Evolutionary conservation across 2,329 filamentous ascomycete species (phyloP).

Genomic region (Colletotrichum sojae): DNA sequence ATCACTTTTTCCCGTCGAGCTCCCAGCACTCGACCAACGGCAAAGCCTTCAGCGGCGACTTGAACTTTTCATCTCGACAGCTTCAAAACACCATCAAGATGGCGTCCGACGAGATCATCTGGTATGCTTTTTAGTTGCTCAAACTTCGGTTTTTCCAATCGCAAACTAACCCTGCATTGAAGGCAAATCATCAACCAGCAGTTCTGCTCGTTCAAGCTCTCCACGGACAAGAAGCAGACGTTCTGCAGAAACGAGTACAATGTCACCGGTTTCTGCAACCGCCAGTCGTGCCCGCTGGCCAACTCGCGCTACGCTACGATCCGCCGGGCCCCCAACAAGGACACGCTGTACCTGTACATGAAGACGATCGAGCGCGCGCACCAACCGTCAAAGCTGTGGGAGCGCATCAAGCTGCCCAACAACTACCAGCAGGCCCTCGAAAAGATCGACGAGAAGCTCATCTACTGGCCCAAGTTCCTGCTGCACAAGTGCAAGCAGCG

Average conservation of each 20-base stretch:
- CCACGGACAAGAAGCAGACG: conserved; percentile 86
- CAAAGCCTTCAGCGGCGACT: conserved; percentile 14
- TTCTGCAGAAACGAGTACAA: conserved; percentile 98
- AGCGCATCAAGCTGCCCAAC: conserved; percentile 88
- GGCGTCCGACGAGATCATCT: conserved; percentile 96
- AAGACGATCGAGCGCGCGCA: conserved; percentile 93
- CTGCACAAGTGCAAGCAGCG: conserved; percentile 97
- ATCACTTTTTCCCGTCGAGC: conserved; percentile 35
- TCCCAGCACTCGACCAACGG: conserved; percentile 30
- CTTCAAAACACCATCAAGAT: conserved; percentile 61
- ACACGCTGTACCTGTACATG: conserved; percentile 94
- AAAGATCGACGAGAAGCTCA: conserved; percentile 86
- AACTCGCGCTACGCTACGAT: conserved; percentile 96
- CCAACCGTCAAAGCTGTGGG: conserved; percentile 93
- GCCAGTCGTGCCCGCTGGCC: conserved; percentile 90
- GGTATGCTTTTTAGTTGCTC: conserved; percentile 51
- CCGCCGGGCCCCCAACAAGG: conserved; percentile 84
- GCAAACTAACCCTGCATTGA: neutral
- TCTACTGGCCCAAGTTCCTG: conserved; percentile 96
- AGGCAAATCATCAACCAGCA: conserved; percentile 93
- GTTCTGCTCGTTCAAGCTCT: conserved; percentile 95
- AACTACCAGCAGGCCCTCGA: conserved; percentile 91
- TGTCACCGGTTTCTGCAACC: conserved; percentile 84
- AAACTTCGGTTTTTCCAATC: neutral
- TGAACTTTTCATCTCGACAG: conserved; percentile 11